Evolutionary conservation across 2,329 filamentous ascomycete genomes (phyloP).

Genomic region (Penicillium fuscoglaucum): DNA sequence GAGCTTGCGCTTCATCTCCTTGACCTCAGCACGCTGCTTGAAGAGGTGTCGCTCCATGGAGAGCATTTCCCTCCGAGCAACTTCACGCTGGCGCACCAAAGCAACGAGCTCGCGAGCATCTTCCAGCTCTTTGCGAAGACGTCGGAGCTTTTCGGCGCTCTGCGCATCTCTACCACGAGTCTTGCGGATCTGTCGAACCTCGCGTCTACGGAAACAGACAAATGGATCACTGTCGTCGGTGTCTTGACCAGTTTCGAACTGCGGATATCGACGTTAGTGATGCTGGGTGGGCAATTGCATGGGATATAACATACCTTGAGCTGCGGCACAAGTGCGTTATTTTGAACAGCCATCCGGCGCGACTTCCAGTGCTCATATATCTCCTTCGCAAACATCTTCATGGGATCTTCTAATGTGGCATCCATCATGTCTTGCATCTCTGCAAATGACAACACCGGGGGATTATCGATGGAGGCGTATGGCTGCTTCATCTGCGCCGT

Average conservation of each 20-base stretch:
- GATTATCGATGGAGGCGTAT: conserved; percentile 85
- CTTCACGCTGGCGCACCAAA: conserved; percentile 76
- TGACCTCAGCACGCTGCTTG: conserved; percentile 76
- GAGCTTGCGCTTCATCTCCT: conserved; percentile 83
- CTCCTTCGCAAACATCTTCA: conserved; percentile 66
- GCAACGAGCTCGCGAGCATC: conserved; percentile 79
- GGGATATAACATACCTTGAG: conserved; percentile 61
- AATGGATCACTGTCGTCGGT: conserved; percentile 96
- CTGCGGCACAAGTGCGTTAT: conserved; percentile 70
- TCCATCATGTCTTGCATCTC: conserved; percentile 71
- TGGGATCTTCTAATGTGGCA: conserved; percentile 55
- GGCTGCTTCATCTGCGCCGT: conserved; percentile 80
- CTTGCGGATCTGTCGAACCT: conserved; percentile 91
- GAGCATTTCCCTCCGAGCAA: conserved; percentile 74
- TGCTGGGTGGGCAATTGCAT: background rate
- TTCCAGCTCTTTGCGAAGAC: conserved; percentile 85
- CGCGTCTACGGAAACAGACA: conserved; percentile 93
- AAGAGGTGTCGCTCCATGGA: conserved; percentile 75
- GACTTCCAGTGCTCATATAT: conserved; percentile 90
- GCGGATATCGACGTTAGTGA: conserved; percentile 21
- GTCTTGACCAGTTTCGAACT: conserved; percentile 88
- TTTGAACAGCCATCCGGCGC: conserved; percentile 65
- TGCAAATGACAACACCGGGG: conserved; percentile 71
- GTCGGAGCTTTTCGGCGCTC: conserved; percentile 91
- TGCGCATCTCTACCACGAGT: conserved; percentile 91